These are phyloP conservation scores for Trichomonascus vanleenenianus DNA, from an alignment of 805 yeast species.

Conservation along the genomic window DNA sequence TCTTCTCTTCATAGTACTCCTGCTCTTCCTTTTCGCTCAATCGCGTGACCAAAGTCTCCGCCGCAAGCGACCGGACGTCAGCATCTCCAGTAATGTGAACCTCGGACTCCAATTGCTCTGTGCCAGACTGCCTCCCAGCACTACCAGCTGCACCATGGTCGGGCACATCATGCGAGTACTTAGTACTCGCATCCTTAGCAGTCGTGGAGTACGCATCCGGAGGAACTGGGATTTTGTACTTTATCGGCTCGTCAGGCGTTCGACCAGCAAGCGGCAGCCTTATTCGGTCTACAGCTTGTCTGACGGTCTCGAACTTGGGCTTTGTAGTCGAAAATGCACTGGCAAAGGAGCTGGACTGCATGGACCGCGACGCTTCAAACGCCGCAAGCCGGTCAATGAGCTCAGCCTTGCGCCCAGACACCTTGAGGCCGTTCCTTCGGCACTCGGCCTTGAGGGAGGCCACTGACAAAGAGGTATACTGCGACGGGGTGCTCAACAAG, in stretches of 20 bases:
- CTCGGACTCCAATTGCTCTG: conserved; percentile 6
- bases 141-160: conserved; percentile 19
- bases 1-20: conserved; percentile 11
- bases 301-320: conserved; percentile 26
- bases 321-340: conserved; percentile 17
- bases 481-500: conserved; percentile 21
- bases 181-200: conserved; percentile 8
- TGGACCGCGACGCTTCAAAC: conserved; percentile 10
- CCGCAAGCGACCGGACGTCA: conserved; percentile 23
- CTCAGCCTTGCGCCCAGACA: conserved; percentile 56
- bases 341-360: neutral
- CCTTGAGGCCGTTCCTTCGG: conserved; percentile 49
- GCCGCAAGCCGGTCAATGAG: conserved; percentile 34
- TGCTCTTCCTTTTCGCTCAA: conserved; percentile 9
- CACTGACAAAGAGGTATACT: conserved; percentile 38
- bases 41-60: conserved; percentile 9
- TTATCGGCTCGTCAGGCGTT: conserved; percentile 6
- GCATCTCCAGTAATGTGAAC: conserved; percentile 15
- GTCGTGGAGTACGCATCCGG: conserved; percentile 19
- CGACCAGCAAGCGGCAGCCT: neutral
- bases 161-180: conserved; percentile 11
- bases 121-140: neutral
- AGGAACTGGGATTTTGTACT: conserved; percentile 24
- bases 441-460: conserved; percentile 52
- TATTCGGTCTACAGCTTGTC: neutral